Percentiles rank a stretch among this genome's conserved stretches.
phyloP scores from a whole-genome alignment of 2,329 filamentous ascomycete species.

The Fusarium odoratissimum region DNA sequence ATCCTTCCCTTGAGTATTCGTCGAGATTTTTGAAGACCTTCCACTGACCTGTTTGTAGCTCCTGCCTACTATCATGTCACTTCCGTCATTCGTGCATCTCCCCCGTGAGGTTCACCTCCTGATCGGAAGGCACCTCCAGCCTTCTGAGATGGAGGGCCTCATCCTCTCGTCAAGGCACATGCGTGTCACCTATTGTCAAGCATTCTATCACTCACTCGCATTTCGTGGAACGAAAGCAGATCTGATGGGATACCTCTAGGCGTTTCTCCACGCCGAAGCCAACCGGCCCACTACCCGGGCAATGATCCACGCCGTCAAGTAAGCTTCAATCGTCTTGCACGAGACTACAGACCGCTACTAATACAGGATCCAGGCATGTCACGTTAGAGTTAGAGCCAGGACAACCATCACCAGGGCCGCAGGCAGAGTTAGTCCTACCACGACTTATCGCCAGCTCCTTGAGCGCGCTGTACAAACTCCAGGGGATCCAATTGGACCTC shows the following conservation, averaged over 20 bases:
- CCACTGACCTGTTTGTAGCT: neutral
- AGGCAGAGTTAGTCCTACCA: neutral
- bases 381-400: neutral
- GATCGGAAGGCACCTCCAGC: neutral
- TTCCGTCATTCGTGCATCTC: rapidly evolving
- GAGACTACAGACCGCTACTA: neutral
- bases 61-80: neutral
- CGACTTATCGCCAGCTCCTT: neutral
- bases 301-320: neutral
- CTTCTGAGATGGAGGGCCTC: neutral
- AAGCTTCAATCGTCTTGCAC: neutral
- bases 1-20: neutral
- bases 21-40: neutral
- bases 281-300: too few species aligned
- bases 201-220: neutral
- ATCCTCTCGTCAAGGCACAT: rapidly evolving
- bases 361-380: neutral
- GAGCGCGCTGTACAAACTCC: neutral
- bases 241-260: too few species aligned
- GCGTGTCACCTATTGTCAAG: rapidly evolving
- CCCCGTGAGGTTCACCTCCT: rapidly evolving
- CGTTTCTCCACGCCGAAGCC: too few species aligned
- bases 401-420: too few species aligned
- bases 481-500: neutral
- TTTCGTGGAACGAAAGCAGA: neutral